Base-by-base conservation (phyloP, 495 filamentous ascomycete species). In the Penicillium subrubescens region DNA sequence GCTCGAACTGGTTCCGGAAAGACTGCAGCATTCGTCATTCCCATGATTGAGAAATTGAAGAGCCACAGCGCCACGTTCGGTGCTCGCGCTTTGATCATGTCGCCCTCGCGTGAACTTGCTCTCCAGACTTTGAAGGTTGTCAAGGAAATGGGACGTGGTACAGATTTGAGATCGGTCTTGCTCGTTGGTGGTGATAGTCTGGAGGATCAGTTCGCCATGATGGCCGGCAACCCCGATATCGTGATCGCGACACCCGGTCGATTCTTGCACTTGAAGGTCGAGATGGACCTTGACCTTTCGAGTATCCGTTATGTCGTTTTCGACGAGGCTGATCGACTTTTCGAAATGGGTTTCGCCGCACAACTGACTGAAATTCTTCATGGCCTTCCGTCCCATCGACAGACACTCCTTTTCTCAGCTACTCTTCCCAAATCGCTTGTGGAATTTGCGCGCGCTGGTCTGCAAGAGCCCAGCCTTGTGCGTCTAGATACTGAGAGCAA, bases 321-420 rank as follows among this genome's bases (percentile, higher is more conserved):
- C 52, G 95, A 99, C 74, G 95, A 99, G 73, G 95, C 95, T 15
- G 95, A 99, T 82, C 84, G 95, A 53, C 81, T 99, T 3, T 99
- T 98, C 77, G 95, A 99, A 77, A 96, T 97, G 92, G 95, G 95
- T 63, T 99, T 99, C 74, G 92, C 92, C 19, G 87, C 90, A 8
- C 96, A 99, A 72, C 82, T 99, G 52, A 90, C 89, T 3, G 96
- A 99, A 76, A 97, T 99, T 83, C 77, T 98, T 50, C 88, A 97
- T 73, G 89, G 92, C 2, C 81, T 99, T 39, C 95, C 95, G 8
- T 74, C 87, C 8, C 88, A 88, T 41, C 85, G 96, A 27, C 95
- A 99, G 70, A 99, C 94, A 1, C 83, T 97, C 19, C 82, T 99
- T 17, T 98, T 97, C 73, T 98, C 96, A 2, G 95, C 95, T 1